These are phyloP conservation scores for Clarireedia monteithiana DNA, from an alignment of 2,329 filamentous ascomycete species.

Conservation along the genomic window DNA sequence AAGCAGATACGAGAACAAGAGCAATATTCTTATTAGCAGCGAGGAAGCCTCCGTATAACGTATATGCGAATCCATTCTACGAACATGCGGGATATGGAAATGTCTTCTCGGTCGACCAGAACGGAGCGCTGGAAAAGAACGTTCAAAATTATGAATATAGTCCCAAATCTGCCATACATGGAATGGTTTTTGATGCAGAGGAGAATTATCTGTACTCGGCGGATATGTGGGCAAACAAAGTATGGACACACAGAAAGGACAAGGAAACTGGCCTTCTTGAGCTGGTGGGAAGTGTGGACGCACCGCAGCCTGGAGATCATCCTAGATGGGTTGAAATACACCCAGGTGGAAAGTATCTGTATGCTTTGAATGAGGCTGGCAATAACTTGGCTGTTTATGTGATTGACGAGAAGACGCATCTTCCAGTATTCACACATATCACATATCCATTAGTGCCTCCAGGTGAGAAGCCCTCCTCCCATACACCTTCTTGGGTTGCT, in stretches of 20 bases:
- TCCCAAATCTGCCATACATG: constrained; percentile 64
- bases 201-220: constrained; percentile 74
- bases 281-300: constrained; percentile 65
- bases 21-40: constrained; percentile 85
- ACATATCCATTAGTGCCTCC: constrained; percentile 74
- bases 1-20: constrained; percentile 68
- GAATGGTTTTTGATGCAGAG: constrained; percentile 70
- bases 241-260: constrained; percentile 78
- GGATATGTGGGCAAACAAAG: constrained; percentile 68
- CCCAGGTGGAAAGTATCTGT: constrained; percentile 68
- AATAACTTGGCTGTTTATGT: constrained; percentile 78
- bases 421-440: constrained; percentile 72
- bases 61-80: constrained; percentile 91
- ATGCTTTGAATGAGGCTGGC: constrained; percentile 83
- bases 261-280: constrained; percentile 51
- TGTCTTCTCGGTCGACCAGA: constrained; percentile 55
- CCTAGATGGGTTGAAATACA: constrained; percentile 86
- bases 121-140: constrained; percentile 53
- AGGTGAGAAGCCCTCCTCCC: constrained; percentile 37
- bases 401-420: constrained; percentile 63
- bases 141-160: constrained; percentile 69
- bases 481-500: neutral
- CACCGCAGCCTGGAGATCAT: constrained; percentile 65
- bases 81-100: constrained; percentile 75
- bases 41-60: constrained; percentile 66